These are phyloP conservation scores for Erigeron philadelphicus DNA, from an alignment of 140 eudicot genomes.

Conservation along the genomic window DNA sequence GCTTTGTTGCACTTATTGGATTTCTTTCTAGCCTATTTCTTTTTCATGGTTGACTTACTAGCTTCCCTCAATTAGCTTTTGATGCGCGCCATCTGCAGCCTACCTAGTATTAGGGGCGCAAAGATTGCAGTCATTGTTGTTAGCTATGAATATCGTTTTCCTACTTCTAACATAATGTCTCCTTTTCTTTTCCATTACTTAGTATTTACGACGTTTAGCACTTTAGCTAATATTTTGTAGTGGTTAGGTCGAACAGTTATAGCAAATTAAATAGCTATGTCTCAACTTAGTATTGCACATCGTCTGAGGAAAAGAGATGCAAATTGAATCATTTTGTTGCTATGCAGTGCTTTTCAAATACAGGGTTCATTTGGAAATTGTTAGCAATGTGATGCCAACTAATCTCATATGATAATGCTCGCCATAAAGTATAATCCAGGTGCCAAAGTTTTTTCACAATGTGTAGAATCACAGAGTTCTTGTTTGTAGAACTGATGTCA, in stretches of 20 bases:
- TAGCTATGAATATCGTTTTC: not conserved
- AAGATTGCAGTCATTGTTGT: slow-evolving; percentile 6
- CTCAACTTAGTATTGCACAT: slow-evolving; percentile 12
- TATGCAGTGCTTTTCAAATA: not conserved
- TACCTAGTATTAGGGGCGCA: not conserved
- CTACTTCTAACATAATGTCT: not conserved
- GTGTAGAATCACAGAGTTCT: slow-evolving; percentile 3
- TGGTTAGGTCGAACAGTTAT: not conserved
- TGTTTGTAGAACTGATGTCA: not conserved
- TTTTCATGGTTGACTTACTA: not conserved
- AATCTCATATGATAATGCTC: not conserved
- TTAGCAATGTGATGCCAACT: slow-evolving; percentile 1
- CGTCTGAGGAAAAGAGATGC: slow-evolving; percentile 5
- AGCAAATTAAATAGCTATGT: not conserved
- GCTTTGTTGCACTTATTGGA: not conserved
- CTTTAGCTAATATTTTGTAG: slow-evolving; percentile 4
- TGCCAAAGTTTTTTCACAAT: not conserved
- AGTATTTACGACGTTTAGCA: not conserved
- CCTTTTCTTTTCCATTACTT: no score
- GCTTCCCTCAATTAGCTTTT: not conserved
- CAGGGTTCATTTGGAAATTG: slow-evolving; percentile 9
- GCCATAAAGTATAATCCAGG: slow-evolving; percentile 4
- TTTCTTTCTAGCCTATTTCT: no score
- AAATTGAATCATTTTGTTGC: not conserved
- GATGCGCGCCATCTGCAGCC: no score